Conservation (phyloP, 805 yeast genomes). For the Suhomyces vadensis region DNA sequence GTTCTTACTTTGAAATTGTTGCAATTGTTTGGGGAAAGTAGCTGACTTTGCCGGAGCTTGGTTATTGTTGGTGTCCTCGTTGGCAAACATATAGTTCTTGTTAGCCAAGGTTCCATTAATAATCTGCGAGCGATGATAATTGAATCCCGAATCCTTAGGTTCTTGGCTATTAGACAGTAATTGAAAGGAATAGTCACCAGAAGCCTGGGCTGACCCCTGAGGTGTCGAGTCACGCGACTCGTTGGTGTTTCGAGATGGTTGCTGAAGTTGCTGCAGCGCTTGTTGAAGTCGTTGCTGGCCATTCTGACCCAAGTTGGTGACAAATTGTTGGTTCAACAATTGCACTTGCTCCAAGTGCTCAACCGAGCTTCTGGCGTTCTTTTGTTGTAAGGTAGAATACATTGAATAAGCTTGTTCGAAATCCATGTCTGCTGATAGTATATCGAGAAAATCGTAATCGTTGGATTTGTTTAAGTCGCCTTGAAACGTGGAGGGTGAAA, state of each 20-base stretch:
- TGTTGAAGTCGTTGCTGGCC: conserved; percentile 3
- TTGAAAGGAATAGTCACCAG: conserved; percentile 8
- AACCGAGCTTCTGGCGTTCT: conserved; percentile 31
- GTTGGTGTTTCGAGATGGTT: neutral
- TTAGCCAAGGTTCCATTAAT: neutral
- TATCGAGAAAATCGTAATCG: conserved; percentile 20
- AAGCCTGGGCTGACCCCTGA: conserved; percentile 2
- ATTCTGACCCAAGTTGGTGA: conserved; percentile 4
- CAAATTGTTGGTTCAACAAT: conserved; percentile 26
- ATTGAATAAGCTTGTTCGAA: conserved; percentile 46
- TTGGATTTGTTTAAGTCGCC: neutral
- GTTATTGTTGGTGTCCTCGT: neutral
- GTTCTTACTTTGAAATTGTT: neutral
- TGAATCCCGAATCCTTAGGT: neutral
- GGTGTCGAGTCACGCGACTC: neutral
- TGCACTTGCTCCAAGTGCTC: conserved; percentile 43
- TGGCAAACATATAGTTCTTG: conserved; percentile 6
- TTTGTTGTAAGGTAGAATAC: conserved; percentile 41
- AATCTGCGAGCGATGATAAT: conserved; percentile 10
- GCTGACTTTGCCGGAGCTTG: neutral
- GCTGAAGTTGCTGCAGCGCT: neutral
- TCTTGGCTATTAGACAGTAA: neutral
- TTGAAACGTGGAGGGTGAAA: neutral
- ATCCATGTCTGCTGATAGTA: conserved; percentile 44
- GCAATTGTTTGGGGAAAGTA: neutral